Conservation (phyloP, 208 protist genomes). For the Endotrypanum monterogeii region DNA sequence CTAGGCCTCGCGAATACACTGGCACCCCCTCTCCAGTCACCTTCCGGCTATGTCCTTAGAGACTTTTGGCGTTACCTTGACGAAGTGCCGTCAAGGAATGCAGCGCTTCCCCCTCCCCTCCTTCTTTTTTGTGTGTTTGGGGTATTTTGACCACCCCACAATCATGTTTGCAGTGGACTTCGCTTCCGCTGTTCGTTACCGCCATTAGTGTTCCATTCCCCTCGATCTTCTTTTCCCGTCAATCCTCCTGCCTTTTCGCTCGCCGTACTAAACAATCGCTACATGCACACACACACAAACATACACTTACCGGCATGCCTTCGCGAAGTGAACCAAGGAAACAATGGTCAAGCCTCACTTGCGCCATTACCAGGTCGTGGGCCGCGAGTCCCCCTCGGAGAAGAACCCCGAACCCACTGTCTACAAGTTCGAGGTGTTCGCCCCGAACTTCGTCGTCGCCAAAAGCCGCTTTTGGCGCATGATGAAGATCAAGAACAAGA, state of each 20-base stretch:
- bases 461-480: slow-evolving; percentile 99
- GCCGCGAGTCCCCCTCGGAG: slow-evolving; percentile 93
- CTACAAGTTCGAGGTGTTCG: slow-evolving; percentile 99
- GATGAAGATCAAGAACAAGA: slow-evolving; percentile 97
- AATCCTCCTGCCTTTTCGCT: background rate
- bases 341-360: slow-evolving; percentile 80
- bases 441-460: slow-evolving; percentile 97
- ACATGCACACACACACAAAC: background rate
- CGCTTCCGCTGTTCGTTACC: background rate
- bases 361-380: slow-evolving; percentile 95
- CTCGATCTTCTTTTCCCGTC: background rate
- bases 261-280: background rate
- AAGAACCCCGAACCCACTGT: slow-evolving; percentile 93
- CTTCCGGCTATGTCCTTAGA: no score
- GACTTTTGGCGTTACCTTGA: background rate
- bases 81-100: background rate
- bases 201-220: background rate
- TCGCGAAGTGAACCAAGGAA: background rate
- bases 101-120: background rate
- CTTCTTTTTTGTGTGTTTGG: no score
- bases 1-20: no score
- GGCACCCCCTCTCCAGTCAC: no score
- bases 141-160: no score
- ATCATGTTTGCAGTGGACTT: background rate
- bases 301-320: background rate